A percentile compares a stretch with the other conserved stretches of the same genome.
Conservation (phyloP, 1,284 basidiomycete species). For the Macrocybe sp. region DNA sequence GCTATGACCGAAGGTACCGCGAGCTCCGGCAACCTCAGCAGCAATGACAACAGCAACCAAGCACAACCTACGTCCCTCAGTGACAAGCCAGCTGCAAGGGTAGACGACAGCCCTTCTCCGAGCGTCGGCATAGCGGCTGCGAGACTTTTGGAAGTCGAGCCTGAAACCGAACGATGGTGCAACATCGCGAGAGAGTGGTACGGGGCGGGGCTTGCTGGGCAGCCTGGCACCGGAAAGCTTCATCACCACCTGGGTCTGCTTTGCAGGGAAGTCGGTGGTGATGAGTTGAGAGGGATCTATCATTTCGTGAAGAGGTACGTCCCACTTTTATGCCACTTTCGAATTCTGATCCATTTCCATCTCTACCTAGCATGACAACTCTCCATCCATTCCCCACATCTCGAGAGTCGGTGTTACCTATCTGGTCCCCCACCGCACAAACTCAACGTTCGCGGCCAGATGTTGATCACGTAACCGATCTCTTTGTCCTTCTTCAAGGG, state of each 20-base stretch:
- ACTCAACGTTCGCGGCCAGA: conserved; percentile 72
- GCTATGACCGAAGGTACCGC: conserved; percentile 32
- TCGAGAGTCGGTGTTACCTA: conserved; percentile 80
- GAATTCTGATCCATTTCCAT: not conserved
- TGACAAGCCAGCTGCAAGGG: conserved; percentile 47
- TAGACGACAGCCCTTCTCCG: conserved; percentile 66
- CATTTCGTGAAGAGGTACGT: conserved; percentile 93
- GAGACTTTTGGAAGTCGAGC: conserved; percentile 80
- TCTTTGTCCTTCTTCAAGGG: conserved; percentile 91
- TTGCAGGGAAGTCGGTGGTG: conserved; percentile 73
- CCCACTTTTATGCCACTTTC: not conserved
- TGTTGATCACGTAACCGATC: conserved; percentile 63
- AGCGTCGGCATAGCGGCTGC: conserved; percentile 87
- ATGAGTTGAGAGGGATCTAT: conserved; percentile 86
- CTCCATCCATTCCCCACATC: conserved; percentile 84
- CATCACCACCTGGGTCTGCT: conserved; percentile 95
- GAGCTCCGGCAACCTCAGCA: not conserved
- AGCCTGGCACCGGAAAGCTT: conserved; percentile 86
- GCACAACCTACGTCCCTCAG: conserved; percentile 33
- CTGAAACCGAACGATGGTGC: conserved; percentile 92
- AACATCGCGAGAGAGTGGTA: conserved; percentile 93
- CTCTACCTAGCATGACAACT: conserved; percentile 68
- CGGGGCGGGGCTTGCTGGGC: conserved; percentile 78
- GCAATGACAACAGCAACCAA: too few species aligned
- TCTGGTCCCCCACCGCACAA: conserved; percentile 79